These are phyloP conservation scores for Venturia aucupariae DNA, from an alignment of 2,329 filamentous ascomycete genomes.

Conservation along the genomic window DNA sequence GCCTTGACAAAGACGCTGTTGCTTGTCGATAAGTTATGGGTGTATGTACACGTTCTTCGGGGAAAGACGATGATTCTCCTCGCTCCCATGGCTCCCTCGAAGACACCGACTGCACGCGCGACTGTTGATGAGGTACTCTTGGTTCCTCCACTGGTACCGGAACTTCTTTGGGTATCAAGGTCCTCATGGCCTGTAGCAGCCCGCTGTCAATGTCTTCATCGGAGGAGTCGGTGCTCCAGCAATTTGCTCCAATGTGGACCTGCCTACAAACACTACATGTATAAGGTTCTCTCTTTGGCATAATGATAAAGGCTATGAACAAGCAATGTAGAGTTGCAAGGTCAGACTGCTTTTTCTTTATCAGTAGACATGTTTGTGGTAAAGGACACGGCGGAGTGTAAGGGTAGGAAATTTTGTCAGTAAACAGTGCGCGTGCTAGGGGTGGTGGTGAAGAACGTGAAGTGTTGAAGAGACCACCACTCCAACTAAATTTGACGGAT, in stretches of 20 bases:
- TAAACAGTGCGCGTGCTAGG: not conserved
- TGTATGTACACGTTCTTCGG: not conserved
- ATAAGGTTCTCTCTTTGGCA: not conserved
- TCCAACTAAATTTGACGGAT: too few relatives aligned
- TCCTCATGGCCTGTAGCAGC: not conserved
- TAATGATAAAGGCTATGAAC: not conserved
- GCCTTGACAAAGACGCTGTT: not conserved
- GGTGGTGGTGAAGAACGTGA: not conserved
- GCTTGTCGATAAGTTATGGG: not conserved
- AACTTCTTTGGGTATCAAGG: not conserved
- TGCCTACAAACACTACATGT: not conserved
- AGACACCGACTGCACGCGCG: not conserved
- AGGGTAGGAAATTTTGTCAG: not conserved
- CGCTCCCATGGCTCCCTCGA: not conserved
- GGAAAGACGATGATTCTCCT: not conserved
- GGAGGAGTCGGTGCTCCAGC: not conserved
- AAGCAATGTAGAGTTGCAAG: not conserved
- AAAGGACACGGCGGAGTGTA: not conserved
- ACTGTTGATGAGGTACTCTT: not conserved
- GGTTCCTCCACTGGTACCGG: not conserved
- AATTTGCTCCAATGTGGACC: not conserved
- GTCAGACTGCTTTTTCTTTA: not conserved
- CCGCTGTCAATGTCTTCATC: not conserved
- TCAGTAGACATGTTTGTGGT: not conserved
- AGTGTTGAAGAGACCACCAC: not conserved